Base-by-base conservation (phyloP, 2,329 filamentous ascomycete genomes). In the Sphaceloma murrayae region DNA sequence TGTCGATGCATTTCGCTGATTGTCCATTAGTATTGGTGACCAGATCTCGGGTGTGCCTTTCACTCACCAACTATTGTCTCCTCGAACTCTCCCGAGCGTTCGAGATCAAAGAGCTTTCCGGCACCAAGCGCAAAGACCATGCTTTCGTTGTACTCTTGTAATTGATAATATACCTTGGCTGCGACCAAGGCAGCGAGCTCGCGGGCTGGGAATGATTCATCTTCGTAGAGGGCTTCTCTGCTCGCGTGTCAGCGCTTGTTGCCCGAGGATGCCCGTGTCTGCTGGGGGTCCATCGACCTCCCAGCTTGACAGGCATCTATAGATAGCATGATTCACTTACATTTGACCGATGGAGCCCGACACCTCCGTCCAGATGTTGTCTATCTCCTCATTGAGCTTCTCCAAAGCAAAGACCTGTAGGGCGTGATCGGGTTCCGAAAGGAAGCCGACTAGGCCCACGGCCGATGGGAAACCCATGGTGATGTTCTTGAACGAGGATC, bases 121-220 rank as follows among this genome's bases (percentile, higher is more conserved):
- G 91, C 88, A 48, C 87, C 88, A 34, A 98, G 77, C 51, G 91
- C 91, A 65, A 98, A 96, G 43, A 85, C 84, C 89, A 98, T 96
- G 66, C 89, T 95, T 70, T 98, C 91, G 62, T 95, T 91, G 71
- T 98, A 98, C 63, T 91, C 91, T 67, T 95, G 87, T 43, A 98
- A 79, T 62, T 98, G 91, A 62, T 96, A 98, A 70, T 96, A 98
- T 54, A 96, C 87, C 74, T 98, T 98, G 55, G 91, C 84, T 32
- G 94, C 83, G 45, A 98, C 87, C 39, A 98, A 75, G 44, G 91
- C 91, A 45, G 91, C 91, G 46, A 98, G 80, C 63, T 91, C 85
- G 58, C 89, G 85, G 64, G 98, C 84, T 38, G 88, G 84, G 59
- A 98, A 98, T 49, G 77, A 75, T 58, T 94, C 86, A 68, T 98